A percentile compares a stretch with the other conserved stretches of the same genome.
phyloP scores from a whole-genome alignment of 257 asterid species.

The Petunia secreta region DNA sequence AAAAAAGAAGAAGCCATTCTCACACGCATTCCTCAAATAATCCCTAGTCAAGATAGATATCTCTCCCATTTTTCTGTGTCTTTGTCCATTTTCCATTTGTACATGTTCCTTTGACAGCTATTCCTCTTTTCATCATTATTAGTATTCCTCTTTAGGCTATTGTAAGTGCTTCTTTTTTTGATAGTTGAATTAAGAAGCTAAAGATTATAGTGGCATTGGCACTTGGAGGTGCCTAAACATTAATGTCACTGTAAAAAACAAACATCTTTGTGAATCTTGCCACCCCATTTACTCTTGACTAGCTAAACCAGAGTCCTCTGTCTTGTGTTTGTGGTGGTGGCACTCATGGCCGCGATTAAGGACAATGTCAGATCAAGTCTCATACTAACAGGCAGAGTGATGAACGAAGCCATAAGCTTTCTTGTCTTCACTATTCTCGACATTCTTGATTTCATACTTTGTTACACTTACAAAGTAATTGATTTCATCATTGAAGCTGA shows the following conservation, averaged over 20 bases:
- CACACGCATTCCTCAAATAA: constrained; percentile 33
- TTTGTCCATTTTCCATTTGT: constrained; percentile 16
- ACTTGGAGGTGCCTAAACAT: neutral
- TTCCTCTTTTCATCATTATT: constrained; percentile 17
- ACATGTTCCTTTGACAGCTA: constrained; percentile 9
- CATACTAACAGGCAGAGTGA: constrained; percentile 40
- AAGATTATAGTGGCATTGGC: constrained; percentile 15
- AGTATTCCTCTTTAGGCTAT: constrained; percentile 11
- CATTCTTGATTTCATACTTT: constrained; percentile 62
- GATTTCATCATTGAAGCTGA: constrained; percentile 79
- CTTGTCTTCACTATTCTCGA: constrained; percentile 58
- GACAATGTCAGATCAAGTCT: constrained; percentile 31
- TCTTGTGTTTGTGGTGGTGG: neutral
- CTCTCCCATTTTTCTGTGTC: neutral
- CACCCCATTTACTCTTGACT: neutral
- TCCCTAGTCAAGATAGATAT: neutral
- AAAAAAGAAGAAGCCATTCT: neutral
- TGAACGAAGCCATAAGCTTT: constrained; percentile 62
- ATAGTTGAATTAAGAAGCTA: neutral
- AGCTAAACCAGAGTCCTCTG: neutral
- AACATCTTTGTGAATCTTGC: neutral
- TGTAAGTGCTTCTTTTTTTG: neutral
- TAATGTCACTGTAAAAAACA: neutral
- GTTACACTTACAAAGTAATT: constrained; percentile 57
- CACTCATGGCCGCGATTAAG: constrained; percentile 25